Base-by-base conservation (phyloP, 129 eudicot genomes). In the Deinandra increscens region DNA sequence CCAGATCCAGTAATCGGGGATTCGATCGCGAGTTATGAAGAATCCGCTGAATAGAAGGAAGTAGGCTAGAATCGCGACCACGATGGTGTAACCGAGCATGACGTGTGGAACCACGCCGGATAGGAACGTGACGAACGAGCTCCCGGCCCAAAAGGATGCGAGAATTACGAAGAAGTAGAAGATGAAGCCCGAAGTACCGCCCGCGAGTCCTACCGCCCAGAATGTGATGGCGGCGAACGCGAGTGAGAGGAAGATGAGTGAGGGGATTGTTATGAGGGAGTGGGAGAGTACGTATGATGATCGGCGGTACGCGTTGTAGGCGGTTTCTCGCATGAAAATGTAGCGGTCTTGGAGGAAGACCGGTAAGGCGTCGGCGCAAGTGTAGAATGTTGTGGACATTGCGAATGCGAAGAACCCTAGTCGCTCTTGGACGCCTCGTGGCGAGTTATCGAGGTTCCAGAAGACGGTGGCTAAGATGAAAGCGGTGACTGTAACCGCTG, bases 11-110 rank as follows among this genome's bases (percentile, higher is more conserved):
- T 61, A 61, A n/a, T 9, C 8, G 7, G 67, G 67, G 46, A 61
- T 61, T 15, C 67, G 67, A 61, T 36, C 67, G 37, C 67, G 67
- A 61, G 48, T 61, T 46, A 61, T 61, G 67, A 61, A 61, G 67
- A 61, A 61, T 15, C 67, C 67, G 7, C 46, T 61, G 14, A 61
- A 61, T 17, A 61, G 31, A 9, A 61, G 67, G 46, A 61, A 61
- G 67, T 61, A 61, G 2, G 67, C 67, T 14, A 61, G 67, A 61
- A 61, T 61, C 31, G 67, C 67, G 67, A 61, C 67, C 3, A 61
- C 67, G 26, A 61, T 61, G 45, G 67, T 61, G 67, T 61, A 61
- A 0, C 67, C 64, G 39, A 58, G 41, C 64, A 58, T 58, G 18
- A 58, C 64, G 0, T 58, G 41, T 5, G 64, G 64, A 45, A 61